Evolutionary conservation across 208 protist genomes (phyloP), one percentile per base, ranked within the genome.

Genomic region (Crithidia sp.): DNA sequence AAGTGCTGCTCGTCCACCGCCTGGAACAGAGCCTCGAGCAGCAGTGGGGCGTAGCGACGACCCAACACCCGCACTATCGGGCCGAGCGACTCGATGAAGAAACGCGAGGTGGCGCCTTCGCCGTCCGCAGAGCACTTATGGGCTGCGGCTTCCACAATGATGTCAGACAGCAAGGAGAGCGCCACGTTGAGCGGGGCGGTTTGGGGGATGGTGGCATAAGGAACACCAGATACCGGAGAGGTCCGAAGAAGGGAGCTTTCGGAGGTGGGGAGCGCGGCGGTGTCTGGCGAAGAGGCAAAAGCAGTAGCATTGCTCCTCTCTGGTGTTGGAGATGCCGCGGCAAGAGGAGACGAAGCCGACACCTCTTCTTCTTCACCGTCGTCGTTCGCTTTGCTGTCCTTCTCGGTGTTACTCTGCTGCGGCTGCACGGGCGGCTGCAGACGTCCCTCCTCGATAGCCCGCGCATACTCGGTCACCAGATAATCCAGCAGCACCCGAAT

Each of bases 1-100:
- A 88, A 81, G 71, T 92, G 89, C 59, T 90, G 83, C 55, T 90
- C 84, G 71, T 95, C 90, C 9, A 95, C 68, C 43, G 57, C 80
- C 39, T 77, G 66, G 58, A 89, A 90, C 5, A 93, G 71, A 17
- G 82, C 77, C 47, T 86, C 77, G 19, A 95, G 70, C 54, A 95
- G 73, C 44, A 63, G 9, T 13, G 75, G 62, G 28, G 78, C 84
- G 72, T 88, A 85, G 39, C 74, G 47, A 7, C 55, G 63, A 9
- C 75, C 86, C 12, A 95, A 54, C 16, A 40, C 57, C 19, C 45
- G 36, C 50, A 72, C 70, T n/a, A 95, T 71, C 7, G 85, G 79
- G 28, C 64, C 78, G 56, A 95, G 68, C 13, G 76, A 74, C 37
- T 82, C 77, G 17, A 86, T 63, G 64, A 93, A 90, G 67, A 85